Percentiles rank a stretch among this genome's conserved stretches.
phyloP scores from a whole-genome alignment of 139 green algal genomes.

The Chlorella sorokiniana region DNA sequence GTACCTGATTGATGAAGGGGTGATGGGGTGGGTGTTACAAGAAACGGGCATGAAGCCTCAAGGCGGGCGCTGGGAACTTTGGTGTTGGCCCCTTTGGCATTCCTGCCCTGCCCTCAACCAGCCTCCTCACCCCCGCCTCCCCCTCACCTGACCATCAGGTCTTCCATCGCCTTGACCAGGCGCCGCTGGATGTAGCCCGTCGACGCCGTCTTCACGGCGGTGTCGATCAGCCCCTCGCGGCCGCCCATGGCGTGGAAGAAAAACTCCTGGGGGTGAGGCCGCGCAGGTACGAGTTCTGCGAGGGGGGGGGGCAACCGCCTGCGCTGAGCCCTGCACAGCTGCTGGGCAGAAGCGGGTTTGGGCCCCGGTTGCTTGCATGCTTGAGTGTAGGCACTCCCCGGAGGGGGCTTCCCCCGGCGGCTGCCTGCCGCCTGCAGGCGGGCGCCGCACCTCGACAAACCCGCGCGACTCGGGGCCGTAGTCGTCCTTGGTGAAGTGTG shows the following conservation, averaged over 20 bases:
- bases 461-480: constrained; percentile 93
- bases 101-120: too few relatives aligned
- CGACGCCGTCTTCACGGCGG: constrained; percentile 95
- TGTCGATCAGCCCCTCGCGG: constrained; percentile 99
- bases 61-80: not conserved
- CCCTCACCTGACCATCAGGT: constrained; percentile 86
- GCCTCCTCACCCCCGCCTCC: not conserved
- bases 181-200: constrained; percentile 91
- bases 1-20: constrained; percentile 61
- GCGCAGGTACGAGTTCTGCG: constrained; percentile 92
- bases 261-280: constrained; percentile 97
- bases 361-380: too few relatives aligned
- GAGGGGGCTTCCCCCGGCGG: too few relatives aligned
- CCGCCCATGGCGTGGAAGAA: constrained; percentile 99
- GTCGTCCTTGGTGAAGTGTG: constrained; percentile 98
- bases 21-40: constrained; percentile 10
- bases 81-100: too few relatives aligned
- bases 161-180: constrained; percentile 99
- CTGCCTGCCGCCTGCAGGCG: not conserved
- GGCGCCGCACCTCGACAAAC: constrained; percentile 84
- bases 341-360: not conserved
- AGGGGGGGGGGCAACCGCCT: too few relatives aligned
- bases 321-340: not conserved
- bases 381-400: too few relatives aligned
- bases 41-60: too few relatives aligned